phyloP scores from a whole-genome alignment of 805 yeast genomes.

The Schizosaccharomyces cryophilus region DNA sequence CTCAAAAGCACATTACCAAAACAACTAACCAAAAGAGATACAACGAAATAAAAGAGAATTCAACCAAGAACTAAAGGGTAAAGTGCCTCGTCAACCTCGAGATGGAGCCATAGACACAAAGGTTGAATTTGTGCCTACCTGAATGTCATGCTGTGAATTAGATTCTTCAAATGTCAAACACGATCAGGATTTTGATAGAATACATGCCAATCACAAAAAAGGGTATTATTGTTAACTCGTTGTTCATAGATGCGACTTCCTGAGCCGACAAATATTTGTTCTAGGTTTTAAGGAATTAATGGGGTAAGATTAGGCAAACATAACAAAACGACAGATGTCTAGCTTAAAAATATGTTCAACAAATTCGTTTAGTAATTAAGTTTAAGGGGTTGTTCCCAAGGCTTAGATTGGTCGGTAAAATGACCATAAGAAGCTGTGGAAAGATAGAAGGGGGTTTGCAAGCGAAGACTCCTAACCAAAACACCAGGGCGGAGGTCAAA shows the following conservation, averaged over 20 bases:
- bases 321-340: no score
- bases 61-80: background rate
- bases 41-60: background rate
- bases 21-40: background rate
- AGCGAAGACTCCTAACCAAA: constrained; percentile 81
- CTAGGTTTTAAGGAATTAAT: no score
- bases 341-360: background rate
- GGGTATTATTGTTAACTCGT: no score
- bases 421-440: constrained; percentile 99
- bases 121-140: background rate
- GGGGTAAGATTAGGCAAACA: no score
- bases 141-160: no score
- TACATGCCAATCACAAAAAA: no score
- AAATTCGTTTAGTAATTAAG: constrained; percentile 15
- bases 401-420: constrained; percentile 94
- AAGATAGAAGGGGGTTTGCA: constrained; percentile 97
- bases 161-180: no score
- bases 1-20: background rate
- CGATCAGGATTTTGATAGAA: no score
- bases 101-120: background rate
- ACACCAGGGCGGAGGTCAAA: constrained; percentile 99
- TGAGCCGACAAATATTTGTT: no score
- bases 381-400: constrained; percentile 87
- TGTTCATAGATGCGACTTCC: no score
- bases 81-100: background rate